Conservation (phyloP, 176 grass and related monocot species). For the Poa annua region DNA sequence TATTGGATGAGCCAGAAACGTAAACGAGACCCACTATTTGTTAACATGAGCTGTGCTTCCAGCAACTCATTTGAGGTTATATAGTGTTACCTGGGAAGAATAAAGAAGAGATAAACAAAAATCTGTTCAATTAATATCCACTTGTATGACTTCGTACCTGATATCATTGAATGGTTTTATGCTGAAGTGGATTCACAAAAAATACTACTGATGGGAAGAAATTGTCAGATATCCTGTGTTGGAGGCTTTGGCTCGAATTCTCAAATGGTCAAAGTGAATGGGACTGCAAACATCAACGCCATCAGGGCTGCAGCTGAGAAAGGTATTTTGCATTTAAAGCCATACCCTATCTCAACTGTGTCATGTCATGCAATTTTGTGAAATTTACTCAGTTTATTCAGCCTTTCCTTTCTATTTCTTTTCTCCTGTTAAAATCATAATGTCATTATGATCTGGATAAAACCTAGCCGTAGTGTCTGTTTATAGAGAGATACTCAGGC, state of each 20-base stretch:
- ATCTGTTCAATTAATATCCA: neutral
- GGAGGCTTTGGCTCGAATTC: constrained; percentile 95
- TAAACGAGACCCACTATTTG: neutral
- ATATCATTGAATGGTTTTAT: constrained; percentile 7
- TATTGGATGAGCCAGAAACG: neutral
- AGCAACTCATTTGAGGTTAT: neutral
- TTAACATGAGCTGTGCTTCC: constrained; percentile 19
- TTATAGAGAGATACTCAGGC: neutral
- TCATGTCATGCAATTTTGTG: neutral
- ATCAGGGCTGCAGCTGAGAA: constrained; percentile 85
- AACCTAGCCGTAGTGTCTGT: neutral
- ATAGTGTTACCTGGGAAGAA: neutral
- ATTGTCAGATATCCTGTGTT: constrained; percentile 87
- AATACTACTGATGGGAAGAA: constrained; percentile 29
- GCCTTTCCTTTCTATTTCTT: neutral
- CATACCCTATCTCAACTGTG: neutral
- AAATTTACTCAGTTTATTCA: neutral
- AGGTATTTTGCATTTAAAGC: constrained; percentile 51
- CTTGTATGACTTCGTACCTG: constrained; percentile 14
- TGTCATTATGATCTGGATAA: neutral
- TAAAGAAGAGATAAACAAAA: neutral
- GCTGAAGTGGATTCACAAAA: neutral
- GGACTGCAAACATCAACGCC: constrained; percentile 93
- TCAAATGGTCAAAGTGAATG: constrained; percentile 94
- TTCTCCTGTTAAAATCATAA: neutral